Percentiles rank a stretch among this genome's conserved stretches.
Evolutionary conservation across 768 basidiomycete genomes (phyloP).

Genomic region (Naematelia aurantialba): DNA sequence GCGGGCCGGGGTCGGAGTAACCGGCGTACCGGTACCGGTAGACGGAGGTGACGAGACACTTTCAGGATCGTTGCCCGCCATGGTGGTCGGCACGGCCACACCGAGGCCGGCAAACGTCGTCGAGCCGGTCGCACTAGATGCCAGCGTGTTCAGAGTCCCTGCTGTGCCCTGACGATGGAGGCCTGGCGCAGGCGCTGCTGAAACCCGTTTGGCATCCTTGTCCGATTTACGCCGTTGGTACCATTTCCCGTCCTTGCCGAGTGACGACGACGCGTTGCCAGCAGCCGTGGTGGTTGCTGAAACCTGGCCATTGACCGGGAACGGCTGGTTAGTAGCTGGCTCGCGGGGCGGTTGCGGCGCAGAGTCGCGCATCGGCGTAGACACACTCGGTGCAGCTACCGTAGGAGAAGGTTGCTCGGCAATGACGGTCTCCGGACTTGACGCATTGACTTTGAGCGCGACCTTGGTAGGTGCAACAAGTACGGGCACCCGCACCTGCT

Average conservation of each 20-base stretch:
- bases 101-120: conserved; percentile 27
- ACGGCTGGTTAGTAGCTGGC: background rate
- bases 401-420: background rate
- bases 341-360: background rate
- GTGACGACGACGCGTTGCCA: background rate
- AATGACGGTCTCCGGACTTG: background rate
- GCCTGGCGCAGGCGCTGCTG: background rate
- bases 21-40: background rate
- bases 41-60: conserved; percentile 5
- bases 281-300: background rate
- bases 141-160: background rate
- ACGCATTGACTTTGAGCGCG: background rate
- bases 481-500: background rate
- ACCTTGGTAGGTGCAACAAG: background rate
- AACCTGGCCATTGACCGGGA: background rate
- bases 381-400: background rate
- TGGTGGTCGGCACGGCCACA: conserved; percentile 15
- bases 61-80: conserved; percentile 14
- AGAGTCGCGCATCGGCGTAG: background rate
- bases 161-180: conserved; percentile 3
- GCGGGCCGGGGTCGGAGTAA: background rate
- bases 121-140: conserved; percentile 4
- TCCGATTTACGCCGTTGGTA: conserved; percentile 8
- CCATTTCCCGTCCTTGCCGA: conserved; percentile 12
- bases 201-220: background rate